These are phyloP conservation scores for Immersiporthe knoxdaviesiana DNA, from an alignment of 2,329 filamentous ascomycete species.

Conservation along the genomic window DNA sequence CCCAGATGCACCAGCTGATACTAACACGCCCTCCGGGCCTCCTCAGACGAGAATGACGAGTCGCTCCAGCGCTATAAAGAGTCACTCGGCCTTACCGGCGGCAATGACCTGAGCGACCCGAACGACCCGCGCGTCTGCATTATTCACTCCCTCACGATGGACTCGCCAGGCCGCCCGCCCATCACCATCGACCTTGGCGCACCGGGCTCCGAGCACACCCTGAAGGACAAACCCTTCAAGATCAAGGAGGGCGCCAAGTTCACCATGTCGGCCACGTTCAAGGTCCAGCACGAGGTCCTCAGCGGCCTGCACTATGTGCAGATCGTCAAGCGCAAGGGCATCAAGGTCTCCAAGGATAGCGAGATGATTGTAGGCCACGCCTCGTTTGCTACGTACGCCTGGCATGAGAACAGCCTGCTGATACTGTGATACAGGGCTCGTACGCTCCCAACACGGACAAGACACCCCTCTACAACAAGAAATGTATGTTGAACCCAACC, in stretches of 20 bases:
- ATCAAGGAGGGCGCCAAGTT: conserved; percentile 97
- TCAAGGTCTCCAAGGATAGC: conserved; percentile 88
- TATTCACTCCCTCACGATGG: conserved; percentile 87
- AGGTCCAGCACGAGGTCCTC: conserved; percentile 95
- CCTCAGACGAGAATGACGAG: conserved; percentile 73
- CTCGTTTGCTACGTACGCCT: conserved; percentile 3
- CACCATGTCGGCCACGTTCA: conserved; percentile 92
- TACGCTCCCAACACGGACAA: conserved; percentile 92
- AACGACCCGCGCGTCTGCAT: conserved; percentile 89
- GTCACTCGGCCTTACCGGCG: conserved; percentile 83
- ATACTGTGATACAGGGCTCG: conserved; percentile 66
- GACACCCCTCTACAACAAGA: conserved; percentile 84
- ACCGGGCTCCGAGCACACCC: conserved; percentile 71
- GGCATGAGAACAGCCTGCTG: conserved; percentile 30
- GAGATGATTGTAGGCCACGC: conserved; percentile 90
- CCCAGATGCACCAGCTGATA: neutral
- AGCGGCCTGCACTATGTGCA: conserved; percentile 96
- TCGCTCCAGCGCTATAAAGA: conserved; percentile 97
- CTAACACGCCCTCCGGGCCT: neutral
- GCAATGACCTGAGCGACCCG: conserved; percentile 72
- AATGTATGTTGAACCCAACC: conserved; percentile 67
- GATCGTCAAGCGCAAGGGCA: conserved; percentile 85
- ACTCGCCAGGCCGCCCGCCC: conserved; percentile 78
- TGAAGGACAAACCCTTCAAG: conserved; percentile 92
- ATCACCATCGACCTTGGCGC: conserved; percentile 86